Percentiles rank a stretch among this genome's conserved stretches.
Evolutionary conservation across 345 rosid species (phyloP).

Genomic region (Pistacia vera): DNA sequence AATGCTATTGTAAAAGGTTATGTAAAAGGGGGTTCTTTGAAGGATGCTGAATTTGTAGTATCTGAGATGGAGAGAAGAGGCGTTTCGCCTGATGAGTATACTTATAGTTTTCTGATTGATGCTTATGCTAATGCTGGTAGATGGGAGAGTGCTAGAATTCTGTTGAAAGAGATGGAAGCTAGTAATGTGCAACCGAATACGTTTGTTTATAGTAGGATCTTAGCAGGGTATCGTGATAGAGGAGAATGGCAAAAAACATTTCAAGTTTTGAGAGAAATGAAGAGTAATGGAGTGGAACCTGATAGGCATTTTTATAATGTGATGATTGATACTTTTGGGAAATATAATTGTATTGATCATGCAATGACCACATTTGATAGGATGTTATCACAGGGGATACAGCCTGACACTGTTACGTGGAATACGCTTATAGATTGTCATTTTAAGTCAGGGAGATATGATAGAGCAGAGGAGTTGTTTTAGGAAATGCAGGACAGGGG

Average conservation of each 20-base stretch:
- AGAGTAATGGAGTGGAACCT: constrained; percentile 72
- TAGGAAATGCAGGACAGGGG: constrained; percentile 77
- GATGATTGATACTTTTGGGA: constrained; percentile 93
- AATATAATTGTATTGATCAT: constrained; percentile 87
- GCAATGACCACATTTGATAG: constrained; percentile 82
- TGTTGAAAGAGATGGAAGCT: constrained; percentile 93
- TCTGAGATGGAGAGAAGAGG: constrained; percentile 91
- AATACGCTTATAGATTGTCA: constrained; percentile 93
- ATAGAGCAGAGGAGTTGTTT: constrained; percentile 78
- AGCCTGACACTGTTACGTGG: constrained; percentile 89
- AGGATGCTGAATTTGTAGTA: constrained; percentile 77
- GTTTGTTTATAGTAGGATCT: constrained; percentile 74
- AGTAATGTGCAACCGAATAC: constrained; percentile 71
- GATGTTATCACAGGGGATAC: constrained; percentile 77
- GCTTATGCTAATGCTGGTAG: constrained; percentile 89
- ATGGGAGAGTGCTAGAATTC: constrained; percentile 94
- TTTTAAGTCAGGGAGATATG: constrained; percentile 72
- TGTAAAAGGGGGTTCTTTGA: constrained; percentile 71
- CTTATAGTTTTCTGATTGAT: constrained; percentile 83
- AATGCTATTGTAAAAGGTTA: constrained; percentile 89
- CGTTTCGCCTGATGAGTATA: constrained; percentile 81
- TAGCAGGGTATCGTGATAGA: constrained; percentile 79
- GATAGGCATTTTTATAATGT: constrained; percentile 92
- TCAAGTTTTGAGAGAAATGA: constrained; percentile 93
- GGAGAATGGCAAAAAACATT: constrained; percentile 97